Evolutionary conservation across 345 rosid genomes (phyloP), one percentile per base, ranked within the genome.

Genomic region (Atalantia buxifolia): DNA sequence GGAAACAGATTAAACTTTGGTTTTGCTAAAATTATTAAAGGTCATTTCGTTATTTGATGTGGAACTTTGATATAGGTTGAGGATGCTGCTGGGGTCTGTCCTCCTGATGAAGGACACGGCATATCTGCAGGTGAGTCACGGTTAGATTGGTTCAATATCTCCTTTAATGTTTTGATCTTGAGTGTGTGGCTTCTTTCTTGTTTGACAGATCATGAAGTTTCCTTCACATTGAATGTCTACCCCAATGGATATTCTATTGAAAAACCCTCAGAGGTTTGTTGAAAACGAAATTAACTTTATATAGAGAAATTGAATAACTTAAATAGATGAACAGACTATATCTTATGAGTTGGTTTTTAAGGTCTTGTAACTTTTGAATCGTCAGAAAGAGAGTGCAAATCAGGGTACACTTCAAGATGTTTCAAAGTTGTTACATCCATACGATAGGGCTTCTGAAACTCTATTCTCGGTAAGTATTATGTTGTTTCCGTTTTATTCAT

Each of bases 361-460:
- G 25, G 60, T 33, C 24, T 40, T 33, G 31, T 56, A 1, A 71
- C 77, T 77, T 40, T 42, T 74, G 79, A 18, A 71, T 83, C 82
- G 76, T 77, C 86, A 87, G 91, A 85, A 83, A 62, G 92, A 88
- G 68, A 71, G 83, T 76, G 71, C 73, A 59, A 80, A 77, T 64
- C 93, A 86, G 81, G 80, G 80, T 71, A 38, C 85, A 2, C 81
- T 85, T 81, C 90, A 91, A 81, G 97, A 90, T 86, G 85, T 81
- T 85, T 81, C 83, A n/a, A 90, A 90, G 81, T 81, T 81, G 55
- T 78, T 94, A 82, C 95, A 85, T 83, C 96, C 94, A 28, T 97
- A 94, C 84, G 93, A 94, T 87, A 92, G 89, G 83, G 85, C 95
- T 76, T 95, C 99, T 53, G 97, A 97, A 86, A 87, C 82, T 77